These are phyloP conservation scores for Neurospora sp. DNA, from an alignment of 495 filamentous ascomycete genomes.

Conservation along the genomic window DNA sequence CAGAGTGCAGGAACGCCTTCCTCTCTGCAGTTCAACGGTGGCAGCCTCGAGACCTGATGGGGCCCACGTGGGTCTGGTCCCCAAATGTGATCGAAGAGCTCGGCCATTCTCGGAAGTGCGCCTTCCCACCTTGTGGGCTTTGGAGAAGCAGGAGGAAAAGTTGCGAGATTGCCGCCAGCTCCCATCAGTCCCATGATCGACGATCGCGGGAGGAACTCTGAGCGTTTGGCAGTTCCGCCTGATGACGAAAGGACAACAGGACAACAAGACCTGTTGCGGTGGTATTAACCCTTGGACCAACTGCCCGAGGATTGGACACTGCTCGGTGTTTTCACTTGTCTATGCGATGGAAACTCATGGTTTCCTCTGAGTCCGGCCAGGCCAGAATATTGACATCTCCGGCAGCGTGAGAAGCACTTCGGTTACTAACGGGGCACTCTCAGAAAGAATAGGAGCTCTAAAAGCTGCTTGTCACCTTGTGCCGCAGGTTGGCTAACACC, in stretches of 20 bases:
- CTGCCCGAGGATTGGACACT: not conserved
- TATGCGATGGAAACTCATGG: not conserved
- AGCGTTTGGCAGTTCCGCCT: not conserved
- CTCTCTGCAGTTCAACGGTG: not conserved
- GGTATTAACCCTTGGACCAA: not conserved
- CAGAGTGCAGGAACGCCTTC: not conserved
- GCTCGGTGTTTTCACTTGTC: not conserved
- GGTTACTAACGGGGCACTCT: not conserved
- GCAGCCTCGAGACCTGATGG: not conserved
- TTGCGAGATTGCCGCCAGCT: not conserved
- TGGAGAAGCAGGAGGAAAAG: not conserved
- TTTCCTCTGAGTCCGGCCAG: not conserved
- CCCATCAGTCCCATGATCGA: not conserved
- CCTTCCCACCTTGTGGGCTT: not conserved
- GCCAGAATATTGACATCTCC: not conserved
- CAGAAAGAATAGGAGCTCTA: not conserved
- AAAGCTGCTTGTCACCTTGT: not conserved
- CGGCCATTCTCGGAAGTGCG: accelerated
- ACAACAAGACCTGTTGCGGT: not conserved
- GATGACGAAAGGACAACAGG: not conserved
- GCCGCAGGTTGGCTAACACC: not conserved
- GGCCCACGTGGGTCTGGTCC: not conserved
- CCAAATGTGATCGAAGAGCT: not conserved
- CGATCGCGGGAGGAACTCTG: not conserved
- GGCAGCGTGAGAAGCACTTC: not conserved